These are phyloP conservation scores for Cephaloascus fragrans DNA, from an alignment of 805 yeast species.

Conservation along the genomic window DNA sequence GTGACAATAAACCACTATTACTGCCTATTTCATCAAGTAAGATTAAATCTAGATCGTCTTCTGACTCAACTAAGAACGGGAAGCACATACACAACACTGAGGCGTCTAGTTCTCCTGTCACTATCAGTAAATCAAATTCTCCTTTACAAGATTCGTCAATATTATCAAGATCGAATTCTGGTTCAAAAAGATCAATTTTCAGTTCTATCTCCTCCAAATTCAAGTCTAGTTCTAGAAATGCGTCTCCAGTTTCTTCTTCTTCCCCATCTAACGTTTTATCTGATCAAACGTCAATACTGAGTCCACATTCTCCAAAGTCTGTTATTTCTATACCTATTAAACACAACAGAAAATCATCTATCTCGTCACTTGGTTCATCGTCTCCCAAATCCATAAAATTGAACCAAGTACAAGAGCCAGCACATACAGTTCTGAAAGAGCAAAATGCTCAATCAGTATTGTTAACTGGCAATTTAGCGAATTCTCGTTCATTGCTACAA, in stretches of 20 bases:
- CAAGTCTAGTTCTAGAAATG: conserved; percentile 11
- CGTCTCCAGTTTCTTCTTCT: conserved; percentile 1
- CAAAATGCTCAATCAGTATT: background rate
- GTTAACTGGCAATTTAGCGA: too few species aligned
- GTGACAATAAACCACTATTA: too few species aligned
- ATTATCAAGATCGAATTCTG: conserved; percentile 7
- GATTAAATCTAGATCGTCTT: background rate
- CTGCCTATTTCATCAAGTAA: background rate
- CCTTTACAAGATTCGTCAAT: too few species aligned
- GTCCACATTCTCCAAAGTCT: background rate
- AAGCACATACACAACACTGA: too few species aligned
- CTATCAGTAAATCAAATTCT: conserved; percentile 3
- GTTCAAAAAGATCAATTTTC: conserved; percentile 19
- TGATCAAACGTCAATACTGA: too few species aligned
- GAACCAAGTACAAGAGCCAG: background rate
- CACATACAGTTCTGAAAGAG: background rate
- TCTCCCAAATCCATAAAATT: background rate
- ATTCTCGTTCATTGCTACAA: too few species aligned
- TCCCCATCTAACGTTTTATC: background rate
- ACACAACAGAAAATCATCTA: too few species aligned
- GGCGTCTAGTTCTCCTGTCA: background rate
- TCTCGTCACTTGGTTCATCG: too few species aligned
- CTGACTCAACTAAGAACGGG: background rate
- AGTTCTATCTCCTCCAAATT: conserved; percentile 30
- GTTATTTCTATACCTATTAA: background rate